Evolutionary conservation across 2,329 filamentous ascomycete species (phyloP), one percentile per base, ranked within the genome.

Genomic region (Fusarium nurragi): DNA sequence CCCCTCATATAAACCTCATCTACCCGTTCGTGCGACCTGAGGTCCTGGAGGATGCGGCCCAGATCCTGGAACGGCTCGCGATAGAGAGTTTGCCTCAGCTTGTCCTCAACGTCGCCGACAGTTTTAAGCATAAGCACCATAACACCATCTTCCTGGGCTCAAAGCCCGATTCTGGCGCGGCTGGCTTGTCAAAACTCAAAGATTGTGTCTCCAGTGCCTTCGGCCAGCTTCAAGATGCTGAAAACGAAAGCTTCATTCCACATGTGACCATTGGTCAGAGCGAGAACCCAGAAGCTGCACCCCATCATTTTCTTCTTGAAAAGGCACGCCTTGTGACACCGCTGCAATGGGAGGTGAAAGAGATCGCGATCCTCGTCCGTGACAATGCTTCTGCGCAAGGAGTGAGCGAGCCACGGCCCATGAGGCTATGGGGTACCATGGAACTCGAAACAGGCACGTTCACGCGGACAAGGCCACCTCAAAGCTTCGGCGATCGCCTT

Each of bases 221-320:
- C 16, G 76, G 76, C 2, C 74, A 75, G 36, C 22, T 34, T 4
- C 19, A 34, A 25, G 16, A 21, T 21, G 28, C 56, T 5, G 57
- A 58, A 6, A 53, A 65, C 12, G 62, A 62, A 5, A 47, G 54
- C 1, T 83, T 78, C 57, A 77, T 55, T 9, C 72, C 73, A 7
- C 87, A 90, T 71, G 74, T 90, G 74, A 90, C 86, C 1, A 75
- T 90, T 22, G 88, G 84, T 0, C 87, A 90, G 67, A 85, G 80
- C 38, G 79, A 83, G 32, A 80, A 85, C 22, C 66, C 76, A 11
- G 71, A 76, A 6, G 74, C 78, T 6, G 77, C 79, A 18, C 74
- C 80, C n/a, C 81, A 85, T 58, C 76, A 81, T 9, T 84, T 82
- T 30, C 72, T 88, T 6, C 57, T 86, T 5, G 77, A 83, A 19